phyloP scores from a whole-genome alignment of 345 rosid species.

The Zanthoxylum bungeanum region DNA sequence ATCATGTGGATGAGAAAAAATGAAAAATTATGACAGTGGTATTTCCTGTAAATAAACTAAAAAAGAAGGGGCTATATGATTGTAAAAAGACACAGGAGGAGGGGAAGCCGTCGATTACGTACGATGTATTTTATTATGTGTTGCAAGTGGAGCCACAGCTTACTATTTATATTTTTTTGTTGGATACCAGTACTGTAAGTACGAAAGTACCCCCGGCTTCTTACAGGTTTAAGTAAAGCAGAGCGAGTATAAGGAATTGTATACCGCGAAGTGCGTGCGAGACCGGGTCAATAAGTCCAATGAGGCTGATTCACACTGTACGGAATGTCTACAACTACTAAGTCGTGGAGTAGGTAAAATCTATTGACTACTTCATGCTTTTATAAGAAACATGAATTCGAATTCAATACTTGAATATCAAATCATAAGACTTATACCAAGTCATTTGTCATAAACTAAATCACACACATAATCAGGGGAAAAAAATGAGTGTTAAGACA shows the following conservation, averaged over 20 bases:
- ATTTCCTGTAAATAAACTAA: not conserved
- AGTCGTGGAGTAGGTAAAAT: conserved; percentile 23
- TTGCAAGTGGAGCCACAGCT: too few species aligned
- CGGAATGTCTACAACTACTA: too few species aligned
- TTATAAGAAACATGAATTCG: too few species aligned
- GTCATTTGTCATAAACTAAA: too few species aligned
- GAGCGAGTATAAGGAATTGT: not conserved
- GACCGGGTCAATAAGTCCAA: conserved; percentile 11
- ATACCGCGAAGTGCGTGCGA: not conserved
- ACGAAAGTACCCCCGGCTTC: not conserved
- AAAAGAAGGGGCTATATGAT: not conserved
- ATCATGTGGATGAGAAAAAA: not conserved
- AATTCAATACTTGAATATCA: too few species aligned
- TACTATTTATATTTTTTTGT: too few species aligned
- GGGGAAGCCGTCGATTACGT: conserved; percentile 25
- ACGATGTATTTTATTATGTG: conserved; percentile 38
- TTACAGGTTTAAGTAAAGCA: not conserved
- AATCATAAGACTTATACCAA: too few species aligned
- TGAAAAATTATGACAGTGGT: not conserved
- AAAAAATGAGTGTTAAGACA: too few species aligned
- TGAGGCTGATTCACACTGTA: too few species aligned
- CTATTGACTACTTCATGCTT: too few species aligned
- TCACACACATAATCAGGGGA: too few species aligned
- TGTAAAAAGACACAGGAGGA: conserved; percentile 4
- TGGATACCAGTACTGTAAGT: not conserved